These are phyloP conservation scores for Xylaria bambusicola DNA, from an alignment of 495 filamentous ascomycete genomes.

Conservation along the genomic window DNA sequence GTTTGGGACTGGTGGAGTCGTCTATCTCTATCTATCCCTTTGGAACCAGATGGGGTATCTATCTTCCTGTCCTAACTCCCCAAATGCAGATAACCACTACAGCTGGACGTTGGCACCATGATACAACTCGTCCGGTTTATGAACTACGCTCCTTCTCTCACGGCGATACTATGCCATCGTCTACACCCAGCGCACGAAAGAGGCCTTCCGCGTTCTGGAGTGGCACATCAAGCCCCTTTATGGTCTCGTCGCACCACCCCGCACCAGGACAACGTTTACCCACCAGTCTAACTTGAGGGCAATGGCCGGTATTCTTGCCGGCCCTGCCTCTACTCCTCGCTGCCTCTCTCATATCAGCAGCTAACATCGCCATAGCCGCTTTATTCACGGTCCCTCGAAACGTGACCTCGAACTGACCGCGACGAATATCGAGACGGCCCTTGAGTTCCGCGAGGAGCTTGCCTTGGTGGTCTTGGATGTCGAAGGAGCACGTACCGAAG, in stretches of 20 bases:
- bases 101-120: too few species aligned
- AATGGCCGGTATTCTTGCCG: neutral
- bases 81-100: too few species aligned
- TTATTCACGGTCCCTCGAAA: slow-evolving; percentile 21
- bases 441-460: slow-evolving; percentile 28
- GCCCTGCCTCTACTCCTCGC: neutral
- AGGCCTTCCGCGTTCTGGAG: slow-evolving; percentile 15
- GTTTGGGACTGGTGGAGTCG: neutral
- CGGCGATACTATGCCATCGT: neutral
- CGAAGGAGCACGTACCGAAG: slow-evolving; percentile 33
- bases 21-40: neutral
- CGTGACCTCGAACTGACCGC: slow-evolving; percentile 17
- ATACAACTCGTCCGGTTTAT: neutral
- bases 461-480: slow-evolving; percentile 25
- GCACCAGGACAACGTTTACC: slow-evolving; percentile 25
- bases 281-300: slow-evolving; percentile 17
- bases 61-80: neutral
- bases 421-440: slow-evolving; percentile 28
- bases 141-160: neutral
- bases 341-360: slow-evolving; percentile 15
- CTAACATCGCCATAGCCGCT: slow-evolving; percentile 6
- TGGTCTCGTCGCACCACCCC: slow-evolving; percentile 31
- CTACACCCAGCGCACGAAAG: slow-evolving; percentile 18
- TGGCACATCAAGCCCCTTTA: slow-evolving; percentile 30
- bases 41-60: neutral